A percentile compares a stretch with the other conserved stretches of the same genome.
phyloP scores from a whole-genome alignment of 257 asterid species.

The Solanum phureja region DNA sequence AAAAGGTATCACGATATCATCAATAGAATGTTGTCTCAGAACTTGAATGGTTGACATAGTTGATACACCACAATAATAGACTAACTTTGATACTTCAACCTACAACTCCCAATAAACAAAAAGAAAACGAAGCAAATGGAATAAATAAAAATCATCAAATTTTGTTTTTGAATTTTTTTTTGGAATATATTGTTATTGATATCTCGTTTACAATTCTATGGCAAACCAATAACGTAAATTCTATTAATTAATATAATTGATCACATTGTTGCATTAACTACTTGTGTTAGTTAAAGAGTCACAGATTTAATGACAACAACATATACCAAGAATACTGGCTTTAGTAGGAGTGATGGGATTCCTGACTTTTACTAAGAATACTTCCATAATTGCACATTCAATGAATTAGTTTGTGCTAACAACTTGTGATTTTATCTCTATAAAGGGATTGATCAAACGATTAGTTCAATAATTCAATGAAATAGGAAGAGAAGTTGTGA shows the following conservation, averaged over 20 bases:
- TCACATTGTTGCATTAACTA: too few species aligned
- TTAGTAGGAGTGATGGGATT: not conserved
- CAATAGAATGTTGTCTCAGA: too few species aligned
- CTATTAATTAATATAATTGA: too few species aligned
- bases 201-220: not conserved
- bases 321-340: too few species aligned
- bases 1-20: too few species aligned
- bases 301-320: too few species aligned
- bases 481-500: not conserved
- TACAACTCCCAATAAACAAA: too few species aligned
- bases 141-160: not conserved
- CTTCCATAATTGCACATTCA: not conserved
- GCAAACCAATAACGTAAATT: not conserved
- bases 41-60: not conserved
- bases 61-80: not conserved
- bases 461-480: not conserved
- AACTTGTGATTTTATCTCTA: not conserved
- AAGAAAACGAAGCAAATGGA: not conserved
- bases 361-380: not conserved
- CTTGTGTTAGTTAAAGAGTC: too few species aligned
- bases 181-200: not conserved
- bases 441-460: not conserved
- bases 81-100: not conserved
- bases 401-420: not conserved
- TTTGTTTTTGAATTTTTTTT: too few species aligned